Conservation (phyloP, 2,329 filamentous ascomycete species). For the Fonsecaea nubica region DNA sequence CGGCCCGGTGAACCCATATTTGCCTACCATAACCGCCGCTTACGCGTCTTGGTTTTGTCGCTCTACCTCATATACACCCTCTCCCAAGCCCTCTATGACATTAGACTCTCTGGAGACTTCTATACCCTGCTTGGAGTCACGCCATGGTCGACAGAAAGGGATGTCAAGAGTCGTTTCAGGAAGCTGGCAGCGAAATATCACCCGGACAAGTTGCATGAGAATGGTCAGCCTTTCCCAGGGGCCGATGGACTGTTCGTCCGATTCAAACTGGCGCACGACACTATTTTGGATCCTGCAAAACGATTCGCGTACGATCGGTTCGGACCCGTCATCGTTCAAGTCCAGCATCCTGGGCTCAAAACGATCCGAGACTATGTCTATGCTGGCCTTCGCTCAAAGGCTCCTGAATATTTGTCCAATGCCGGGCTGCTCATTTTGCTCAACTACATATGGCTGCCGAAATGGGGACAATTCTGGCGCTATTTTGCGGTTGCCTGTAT, state of each 20-base stretch:
- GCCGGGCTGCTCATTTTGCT: constrained; percentile 43
- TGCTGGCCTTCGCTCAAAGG: constrained; percentile 62
- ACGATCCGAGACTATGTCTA: constrained; percentile 76
- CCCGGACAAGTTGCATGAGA: constrained; percentile 75
- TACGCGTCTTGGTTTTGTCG: constrained; percentile 81
- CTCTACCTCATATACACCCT: constrained; percentile 89
- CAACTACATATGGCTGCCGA: constrained; percentile 39
- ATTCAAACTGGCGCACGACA: constrained; percentile 83
- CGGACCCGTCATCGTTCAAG: constrained; percentile 70
- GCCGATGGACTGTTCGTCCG: constrained; percentile 70
- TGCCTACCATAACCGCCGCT: constrained; percentile 76
- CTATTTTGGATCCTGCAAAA: constrained; percentile 74
- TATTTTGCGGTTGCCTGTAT: constrained; percentile 61
- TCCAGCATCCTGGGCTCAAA: constrained; percentile 57
- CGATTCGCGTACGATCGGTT: constrained; percentile 91
- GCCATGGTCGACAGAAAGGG: constrained; percentile 69
- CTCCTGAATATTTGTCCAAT: constrained; percentile 50
- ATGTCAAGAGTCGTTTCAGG: constrained; percentile 84
- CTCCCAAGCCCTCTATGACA: constrained; percentile 85
- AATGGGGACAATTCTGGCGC: constrained; percentile 52
- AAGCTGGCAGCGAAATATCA: constrained; percentile 73
- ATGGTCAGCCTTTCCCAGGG: constrained; percentile 40
- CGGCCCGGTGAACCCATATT: constrained; percentile 70
- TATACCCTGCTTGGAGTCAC: constrained; percentile 78
- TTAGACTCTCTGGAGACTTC: constrained; percentile 74